Evolutionary conservation across 805 yeast genomes (phyloP), one percentile per base, ranked within the genome.

Genomic region (Wickerhamomyces subpelliculosus): DNA sequence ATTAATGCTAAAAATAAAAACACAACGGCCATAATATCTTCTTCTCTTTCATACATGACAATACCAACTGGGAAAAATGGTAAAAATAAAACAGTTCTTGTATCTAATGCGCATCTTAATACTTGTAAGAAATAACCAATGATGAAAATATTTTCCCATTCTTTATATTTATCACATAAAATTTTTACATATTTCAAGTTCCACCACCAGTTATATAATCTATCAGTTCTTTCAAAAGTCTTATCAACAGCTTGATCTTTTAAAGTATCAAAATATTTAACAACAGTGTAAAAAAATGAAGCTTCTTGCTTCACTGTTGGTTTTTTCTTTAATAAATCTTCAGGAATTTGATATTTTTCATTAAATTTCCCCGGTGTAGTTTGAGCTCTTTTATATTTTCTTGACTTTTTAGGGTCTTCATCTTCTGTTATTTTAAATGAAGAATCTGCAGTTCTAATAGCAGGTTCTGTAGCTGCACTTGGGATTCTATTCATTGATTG

Each of bases 31-130:
- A 41, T 41, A n/a, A 41, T 38, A 22, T 49, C 48, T 26, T 32
- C n/a, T 1, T 38, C 23, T 23, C 30, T 29, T 27, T 38, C 32
- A 17, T 47, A 47, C 28, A 42, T 43, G 4, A 44, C 51, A 18
- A 49, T 44, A 30, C 51, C 53, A n/a, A 37, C 43, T 2, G 53
- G 53, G 44, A 47, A 49, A 28, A 43, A 45, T 2, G 51, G 50
- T 4, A 49, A 27, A 20, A 49, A 41, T 3, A 49, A 12, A 2
- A 47, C 48, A 6, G 45, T 24, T 33, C 51, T 43, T 8, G 53
- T 49, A 32, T 43, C 43, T n/a, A 45, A 27, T 29, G 44, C 44
- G 17, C 38, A 39, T 29, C 48, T 37, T 3, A 47, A 10, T 4
- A 47, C 34, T 29, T 45, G 51, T 22, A 49, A 36, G 5, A 47